Percentiles rank a stretch among this genome's conserved stretches.
phyloP scores from a whole-genome alignment of 345 rosid genomes.

The Luvunga scandens region DNA sequence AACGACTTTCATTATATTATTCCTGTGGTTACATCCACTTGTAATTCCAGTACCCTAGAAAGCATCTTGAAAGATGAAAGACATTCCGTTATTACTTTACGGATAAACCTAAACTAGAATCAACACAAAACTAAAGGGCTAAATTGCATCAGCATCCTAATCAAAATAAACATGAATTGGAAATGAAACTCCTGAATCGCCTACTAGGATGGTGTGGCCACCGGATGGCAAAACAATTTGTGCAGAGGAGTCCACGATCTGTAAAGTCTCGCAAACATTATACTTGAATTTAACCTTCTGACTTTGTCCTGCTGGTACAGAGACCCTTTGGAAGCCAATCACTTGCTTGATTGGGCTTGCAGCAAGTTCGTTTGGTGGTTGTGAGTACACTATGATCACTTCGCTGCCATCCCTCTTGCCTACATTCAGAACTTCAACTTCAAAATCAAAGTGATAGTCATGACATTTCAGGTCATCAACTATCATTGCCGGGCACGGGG shows the following conservation, averaged over 20 bases:
- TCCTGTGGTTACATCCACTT: background rate
- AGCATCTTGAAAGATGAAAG: background rate
- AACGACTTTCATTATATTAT: background rate
- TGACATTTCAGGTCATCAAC: conserved; percentile 8
- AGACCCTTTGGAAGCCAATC: conserved; percentile 37
- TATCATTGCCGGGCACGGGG: conserved; percentile 15
- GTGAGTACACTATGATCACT: conserved; percentile 30
- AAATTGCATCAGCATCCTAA: background rate
- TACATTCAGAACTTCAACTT: conserved; percentile 16
- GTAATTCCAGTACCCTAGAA: background rate
- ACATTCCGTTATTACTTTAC: background rate
- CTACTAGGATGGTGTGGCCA: conserved; percentile 19
- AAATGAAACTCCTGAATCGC: conserved; percentile 20
- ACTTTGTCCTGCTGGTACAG: conserved; percentile 17
- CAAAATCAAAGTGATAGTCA: background rate
- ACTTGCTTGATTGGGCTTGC: conserved; percentile 28
- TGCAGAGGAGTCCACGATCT: conserved; percentile 19
- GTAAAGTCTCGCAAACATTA: conserved; percentile 31
- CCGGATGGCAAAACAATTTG: conserved; percentile 30
- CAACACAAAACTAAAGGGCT: background rate
- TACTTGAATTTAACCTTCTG: conserved; percentile 22
- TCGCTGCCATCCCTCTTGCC: conserved; percentile 33
- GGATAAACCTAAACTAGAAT: background rate
- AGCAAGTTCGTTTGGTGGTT: conserved; percentile 28
- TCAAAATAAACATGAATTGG: conserved; percentile 11